These are phyloP conservation scores for Pyronema omphalodes DNA, from an alignment of 495 filamentous ascomycete genomes.

Conservation along the genomic window DNA sequence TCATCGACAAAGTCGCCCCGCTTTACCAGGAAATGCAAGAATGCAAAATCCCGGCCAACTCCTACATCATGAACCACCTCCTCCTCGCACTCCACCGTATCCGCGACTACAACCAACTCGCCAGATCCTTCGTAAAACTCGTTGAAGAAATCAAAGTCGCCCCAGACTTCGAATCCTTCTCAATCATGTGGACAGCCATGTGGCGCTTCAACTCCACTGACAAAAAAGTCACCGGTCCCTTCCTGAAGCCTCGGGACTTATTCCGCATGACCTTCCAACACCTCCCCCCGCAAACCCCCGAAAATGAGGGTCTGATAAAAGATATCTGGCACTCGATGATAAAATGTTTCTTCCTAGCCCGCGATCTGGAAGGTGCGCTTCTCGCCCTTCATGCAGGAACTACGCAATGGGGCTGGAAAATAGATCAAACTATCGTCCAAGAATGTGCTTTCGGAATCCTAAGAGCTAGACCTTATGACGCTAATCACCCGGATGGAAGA, in stretches of 20 bases:
- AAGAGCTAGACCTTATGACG: conserved; percentile 3
- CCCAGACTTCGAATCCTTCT: conserved; percentile 40
- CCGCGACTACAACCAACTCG: conserved; percentile 31
- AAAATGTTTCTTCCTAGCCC: conserved; percentile 11
- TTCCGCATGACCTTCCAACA: conserved; percentile 33
- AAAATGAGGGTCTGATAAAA: not conserved
- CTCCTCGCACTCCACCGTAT: conserved; percentile 39
- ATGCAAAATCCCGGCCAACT: conserved; percentile 35
- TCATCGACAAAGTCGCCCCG: conserved; percentile 31
- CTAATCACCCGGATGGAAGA: not conserved
- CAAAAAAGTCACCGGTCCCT: conserved; percentile 27
- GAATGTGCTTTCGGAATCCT: conserved; percentile 15
- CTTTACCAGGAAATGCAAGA: conserved; percentile 30
- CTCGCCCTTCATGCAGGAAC: conserved; percentile 15
- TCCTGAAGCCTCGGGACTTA: conserved; percentile 34
- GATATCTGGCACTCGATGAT: conserved; percentile 12
- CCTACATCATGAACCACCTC: conserved; percentile 45
- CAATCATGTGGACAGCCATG: conserved; percentile 31
- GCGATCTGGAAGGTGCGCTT: conserved; percentile 12
- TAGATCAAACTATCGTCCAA: conserved; percentile 7
- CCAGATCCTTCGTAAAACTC: conserved; percentile 29
- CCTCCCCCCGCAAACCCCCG: not conserved
- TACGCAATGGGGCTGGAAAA: conserved; percentile 10
- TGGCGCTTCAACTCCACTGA: conserved; percentile 37
- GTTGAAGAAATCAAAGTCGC: conserved; percentile 17